A percentile compares a stretch with the other conserved stretches of the same genome.
These are phyloP conservation scores for Botryococcus braunii DNA, from an alignment of 163 green algal genomes.

Conservation along the genomic window DNA sequence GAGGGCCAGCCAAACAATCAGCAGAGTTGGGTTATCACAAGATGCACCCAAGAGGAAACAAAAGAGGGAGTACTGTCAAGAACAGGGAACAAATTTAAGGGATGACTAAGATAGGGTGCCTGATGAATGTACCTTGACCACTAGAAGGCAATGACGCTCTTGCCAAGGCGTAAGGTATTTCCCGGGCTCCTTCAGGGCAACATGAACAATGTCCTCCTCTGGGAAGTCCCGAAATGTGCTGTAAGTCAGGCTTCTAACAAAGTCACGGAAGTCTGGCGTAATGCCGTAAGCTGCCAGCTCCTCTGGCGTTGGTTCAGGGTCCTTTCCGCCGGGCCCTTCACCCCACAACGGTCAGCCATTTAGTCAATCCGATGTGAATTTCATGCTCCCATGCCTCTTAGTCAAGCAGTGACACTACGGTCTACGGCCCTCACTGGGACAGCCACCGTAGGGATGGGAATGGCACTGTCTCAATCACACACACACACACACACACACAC, in stretches of 20 bases:
- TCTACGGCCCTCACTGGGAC: background rate
- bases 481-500: background rate
- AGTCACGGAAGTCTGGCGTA: conserved; percentile 34
- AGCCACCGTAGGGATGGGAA: background rate
- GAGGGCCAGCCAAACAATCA: background rate
- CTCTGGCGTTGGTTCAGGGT: background rate
- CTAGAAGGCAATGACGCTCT: conserved; percentile 8
- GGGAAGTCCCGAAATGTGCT: conserved; percentile 45
- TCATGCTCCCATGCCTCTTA: background rate
- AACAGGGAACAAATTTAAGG: too few relatives aligned
- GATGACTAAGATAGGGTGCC: too few relatives aligned
- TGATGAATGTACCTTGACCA: too few relatives aligned
- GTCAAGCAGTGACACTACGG: background rate
- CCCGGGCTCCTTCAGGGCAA: too few relatives aligned
- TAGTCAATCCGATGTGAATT: background rate
- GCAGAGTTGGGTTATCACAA: too few relatives aligned
- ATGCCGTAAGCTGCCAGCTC: conserved; percentile 34
- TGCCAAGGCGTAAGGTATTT: conserved; percentile 23
- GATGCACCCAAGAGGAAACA: too few relatives aligned
- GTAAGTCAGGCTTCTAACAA: conserved; percentile 38
- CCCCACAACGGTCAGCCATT: background rate
- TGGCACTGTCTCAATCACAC: background rate
- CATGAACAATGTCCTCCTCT: conserved; percentile 7
- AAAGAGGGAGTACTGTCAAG: too few relatives aligned
- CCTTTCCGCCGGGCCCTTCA: too few relatives aligned